Evolutionary conservation across 805 yeast genomes (phyloP).

Genomic region (Teunomyces aglyptinius): DNA sequence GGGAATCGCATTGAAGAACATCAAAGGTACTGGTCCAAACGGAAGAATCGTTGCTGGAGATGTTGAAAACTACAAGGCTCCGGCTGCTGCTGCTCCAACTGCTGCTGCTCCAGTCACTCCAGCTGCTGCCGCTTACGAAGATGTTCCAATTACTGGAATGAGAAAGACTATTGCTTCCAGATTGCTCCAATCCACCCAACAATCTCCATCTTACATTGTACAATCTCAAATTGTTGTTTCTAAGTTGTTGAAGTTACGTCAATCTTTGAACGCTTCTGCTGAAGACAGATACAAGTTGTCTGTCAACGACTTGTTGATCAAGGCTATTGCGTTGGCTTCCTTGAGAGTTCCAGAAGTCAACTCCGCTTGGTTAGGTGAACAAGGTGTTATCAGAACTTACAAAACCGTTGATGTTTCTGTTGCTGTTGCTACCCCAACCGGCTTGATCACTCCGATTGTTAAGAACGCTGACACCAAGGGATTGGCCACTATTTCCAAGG

Average conservation of each 20-base stretch:
- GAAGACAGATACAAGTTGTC: conserved; percentile 88
- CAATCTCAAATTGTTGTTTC: conserved; percentile 83
- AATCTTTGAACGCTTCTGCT: conserved; percentile 79
- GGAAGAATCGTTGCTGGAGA: conserved; percentile 94
- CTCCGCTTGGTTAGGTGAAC: conserved; percentile 86
- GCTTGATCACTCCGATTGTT: conserved; percentile 94
- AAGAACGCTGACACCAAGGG: conserved; percentile 87
- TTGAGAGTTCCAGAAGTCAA: conserved; percentile 90
- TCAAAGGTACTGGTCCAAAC: conserved; percentile 91
- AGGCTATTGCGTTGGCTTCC: conserved; percentile 90
- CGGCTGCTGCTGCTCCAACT: conserved; percentile 41
- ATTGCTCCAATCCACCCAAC: conserved; percentile 78
- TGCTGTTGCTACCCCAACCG: conserved; percentile 98
- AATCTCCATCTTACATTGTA: conserved; percentile 89
- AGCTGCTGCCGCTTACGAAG: conserved; percentile 65
- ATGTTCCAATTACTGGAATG: conserved; percentile 86
- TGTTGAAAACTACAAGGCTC: conserved; percentile 65
- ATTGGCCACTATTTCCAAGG: conserved; percentile 72
- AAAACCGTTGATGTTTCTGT: conserved; percentile 92
- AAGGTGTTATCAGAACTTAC: conserved; percentile 91
- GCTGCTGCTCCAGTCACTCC: conserved; percentile 45
- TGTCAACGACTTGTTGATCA: conserved; percentile 89
- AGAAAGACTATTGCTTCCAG: conserved; percentile 92
- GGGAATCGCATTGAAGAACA: conserved; percentile 80
- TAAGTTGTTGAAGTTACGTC: conserved; percentile 88